Evolutionary conservation across 805 yeast species (phyloP).

Genomic region (Cyberlindnera misumaiensis): DNA sequence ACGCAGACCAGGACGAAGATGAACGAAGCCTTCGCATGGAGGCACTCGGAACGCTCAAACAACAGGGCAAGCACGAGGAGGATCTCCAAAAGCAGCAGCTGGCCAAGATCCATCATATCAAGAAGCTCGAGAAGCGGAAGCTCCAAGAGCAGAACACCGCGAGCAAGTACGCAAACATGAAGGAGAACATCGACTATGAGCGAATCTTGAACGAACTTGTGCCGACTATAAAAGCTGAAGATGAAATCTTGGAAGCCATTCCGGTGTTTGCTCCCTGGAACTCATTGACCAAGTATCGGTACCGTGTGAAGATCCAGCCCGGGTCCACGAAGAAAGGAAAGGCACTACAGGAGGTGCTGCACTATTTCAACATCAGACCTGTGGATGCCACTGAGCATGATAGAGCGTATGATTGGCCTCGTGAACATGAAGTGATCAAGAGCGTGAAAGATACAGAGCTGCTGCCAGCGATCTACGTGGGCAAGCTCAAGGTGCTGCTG

Average conservation of each 20-base stretch:
- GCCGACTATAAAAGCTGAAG: slow-evolving; percentile 31
- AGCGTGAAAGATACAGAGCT: slow-evolving; percentile 58
- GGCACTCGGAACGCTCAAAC: slow-evolving; percentile 77
- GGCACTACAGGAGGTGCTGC: slow-evolving; percentile 62
- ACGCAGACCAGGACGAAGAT: slow-evolving; percentile 88
- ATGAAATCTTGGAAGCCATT: slow-evolving; percentile 53
- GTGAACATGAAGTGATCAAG: slow-evolving; percentile 52
- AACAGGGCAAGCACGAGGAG: slow-evolving; percentile 32
- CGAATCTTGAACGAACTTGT: slow-evolving; percentile 34
- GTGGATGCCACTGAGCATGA: slow-evolving; percentile 38
- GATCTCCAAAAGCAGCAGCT: slow-evolving; percentile 28
- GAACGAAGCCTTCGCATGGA: slow-evolving; percentile 72
- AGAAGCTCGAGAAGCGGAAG: slow-evolving; percentile 28
- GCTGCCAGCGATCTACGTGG: slow-evolving; percentile 60
- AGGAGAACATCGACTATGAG: slow-evolving; percentile 37
- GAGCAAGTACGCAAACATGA: slow-evolving; percentile 27
- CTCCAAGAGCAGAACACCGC: slow-evolving; percentile 33
- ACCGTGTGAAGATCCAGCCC: slow-evolving; percentile 78
- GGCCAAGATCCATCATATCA: slow-evolving; percentile 28
- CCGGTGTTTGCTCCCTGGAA: slow-evolving; percentile 95
- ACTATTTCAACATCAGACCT: slow-evolving; percentile 46
- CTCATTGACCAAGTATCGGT: slow-evolving; percentile 64
- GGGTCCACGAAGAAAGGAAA: slow-evolving; percentile 82
- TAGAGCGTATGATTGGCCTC: slow-evolving; percentile 60
- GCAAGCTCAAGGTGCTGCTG: slow-evolving; percentile 57